These are phyloP conservation scores for Bidens hawaiensis DNA, from an alignment of 140 eudicot species.

Conservation along the genomic window DNA sequence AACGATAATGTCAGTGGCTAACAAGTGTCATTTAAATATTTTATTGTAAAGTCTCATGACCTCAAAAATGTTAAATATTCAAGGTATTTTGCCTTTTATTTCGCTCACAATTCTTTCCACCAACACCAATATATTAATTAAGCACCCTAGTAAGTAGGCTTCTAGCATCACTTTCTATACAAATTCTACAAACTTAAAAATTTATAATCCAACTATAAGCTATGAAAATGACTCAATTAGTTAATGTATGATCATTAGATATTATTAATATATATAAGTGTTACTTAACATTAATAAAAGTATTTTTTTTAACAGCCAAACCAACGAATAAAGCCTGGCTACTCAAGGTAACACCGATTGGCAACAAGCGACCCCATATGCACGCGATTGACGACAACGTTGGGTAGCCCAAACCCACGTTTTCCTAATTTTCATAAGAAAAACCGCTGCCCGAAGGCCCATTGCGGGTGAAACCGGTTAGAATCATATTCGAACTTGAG, in stretches of 20 bases:
- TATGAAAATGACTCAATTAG: constrained; percentile 8
- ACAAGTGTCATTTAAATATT: constrained; percentile 6
- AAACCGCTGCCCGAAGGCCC: no score
- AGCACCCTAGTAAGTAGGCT: constrained; percentile 1
- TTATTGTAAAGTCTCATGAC: not conserved
- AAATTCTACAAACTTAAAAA: constrained; percentile 5
- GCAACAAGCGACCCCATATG: no score
- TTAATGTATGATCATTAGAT: constrained; percentile 1
- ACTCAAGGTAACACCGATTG: no score
- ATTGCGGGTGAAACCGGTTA: no score
- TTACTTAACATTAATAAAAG: not conserved
- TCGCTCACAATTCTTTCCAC: constrained; percentile 1
- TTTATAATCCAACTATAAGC: constrained; percentile 6
- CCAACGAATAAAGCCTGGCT: no score
- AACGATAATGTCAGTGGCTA: not conserved
- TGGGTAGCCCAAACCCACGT: no score
- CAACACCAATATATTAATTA: not conserved
- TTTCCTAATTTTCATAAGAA: no score
- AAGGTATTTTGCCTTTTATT: constrained; percentile 1
- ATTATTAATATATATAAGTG: not conserved
- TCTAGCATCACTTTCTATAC: constrained; percentile 8
- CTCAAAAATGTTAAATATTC: not conserved
- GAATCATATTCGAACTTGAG: no score
- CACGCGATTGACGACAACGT: no score
- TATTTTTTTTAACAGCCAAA: no score